These are phyloP conservation scores for Penicillium occitanis DNA, from an alignment of 2,329 filamentous ascomycete genomes.

Conservation along the genomic window DNA sequence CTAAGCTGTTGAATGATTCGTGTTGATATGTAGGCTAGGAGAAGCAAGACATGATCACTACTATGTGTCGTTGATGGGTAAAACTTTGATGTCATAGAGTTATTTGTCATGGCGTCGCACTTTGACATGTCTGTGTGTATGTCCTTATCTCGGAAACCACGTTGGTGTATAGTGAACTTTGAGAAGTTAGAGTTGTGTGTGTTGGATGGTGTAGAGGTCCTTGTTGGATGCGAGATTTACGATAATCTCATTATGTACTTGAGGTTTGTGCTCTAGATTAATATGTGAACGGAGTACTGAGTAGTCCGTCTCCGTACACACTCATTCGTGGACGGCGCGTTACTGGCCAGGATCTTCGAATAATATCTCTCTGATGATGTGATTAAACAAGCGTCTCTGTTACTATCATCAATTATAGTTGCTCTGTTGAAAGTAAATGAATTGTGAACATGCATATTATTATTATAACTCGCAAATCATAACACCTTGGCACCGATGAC, in stretches of 20 bases:
- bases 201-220: background rate
- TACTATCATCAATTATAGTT: too few relatives aligned
- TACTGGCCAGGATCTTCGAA: background rate
- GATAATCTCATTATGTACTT: background rate
- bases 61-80: background rate
- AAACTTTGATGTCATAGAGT: background rate
- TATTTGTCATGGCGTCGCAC: background rate
- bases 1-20: background rate
- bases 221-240: background rate
- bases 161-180: background rate
- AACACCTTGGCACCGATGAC: background rate
- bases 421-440: too few relatives aligned
- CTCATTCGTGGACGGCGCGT: background rate
- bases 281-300: background rate
- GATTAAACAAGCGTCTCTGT: background rate
- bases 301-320: background rate
- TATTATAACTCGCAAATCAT: background rate
- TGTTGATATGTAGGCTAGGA: background rate
- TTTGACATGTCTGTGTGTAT: background rate
- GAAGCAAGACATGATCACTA: background rate
- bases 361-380: background rate
- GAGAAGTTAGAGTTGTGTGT: background rate
- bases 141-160: constrained; percentile 3
- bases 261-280: background rate
- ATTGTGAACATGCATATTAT: background rate